These are phyloP conservation scores for Suhomyces emberorum DNA, from an alignment of 805 yeast species.

Conservation along the genomic window DNA sequence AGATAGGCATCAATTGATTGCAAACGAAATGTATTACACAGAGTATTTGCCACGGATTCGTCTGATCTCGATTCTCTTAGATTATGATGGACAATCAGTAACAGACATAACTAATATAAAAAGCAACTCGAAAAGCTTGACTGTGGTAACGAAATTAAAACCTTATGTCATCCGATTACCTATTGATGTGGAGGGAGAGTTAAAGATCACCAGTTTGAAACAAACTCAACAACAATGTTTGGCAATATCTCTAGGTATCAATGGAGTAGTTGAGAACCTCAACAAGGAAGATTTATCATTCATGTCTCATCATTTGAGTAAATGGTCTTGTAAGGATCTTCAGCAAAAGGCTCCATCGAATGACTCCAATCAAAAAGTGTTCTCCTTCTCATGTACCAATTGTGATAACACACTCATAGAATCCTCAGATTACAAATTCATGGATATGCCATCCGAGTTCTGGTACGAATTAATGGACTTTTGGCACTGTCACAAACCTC, in stretches of 20 bases:
- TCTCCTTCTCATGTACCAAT: slow-evolving; percentile 26
- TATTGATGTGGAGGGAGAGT: background rate
- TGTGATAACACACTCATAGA: slow-evolving; percentile 31
- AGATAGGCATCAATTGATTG: too few relatives aligned
- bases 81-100: slow-evolving; percentile 1
- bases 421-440: slow-evolving; percentile 32
- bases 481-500: slow-evolving; percentile 95
- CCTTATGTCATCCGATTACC: background rate
- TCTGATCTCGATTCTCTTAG: slow-evolving; percentile 6
- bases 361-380: slow-evolving; percentile 18
- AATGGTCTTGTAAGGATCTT: slow-evolving; percentile 46
- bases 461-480: slow-evolving; percentile 97
- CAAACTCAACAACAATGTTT: background rate
- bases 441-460: slow-evolving; percentile 82
- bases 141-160: background rate
- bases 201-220: background rate
- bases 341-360: slow-evolving; percentile 26
- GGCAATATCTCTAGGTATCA: background rate
- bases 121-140: background rate
- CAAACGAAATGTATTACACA: slow-evolving; percentile 7
- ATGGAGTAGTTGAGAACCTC: background rate
- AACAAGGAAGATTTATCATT: slow-evolving; percentile 1
- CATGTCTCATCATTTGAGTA: slow-evolving; percentile 14
- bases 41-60: slow-evolving; percentile 9
- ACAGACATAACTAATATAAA: background rate